These are phyloP conservation scores for Calonectria honghensis DNA, from an alignment of 2,329 filamentous ascomycete species.

Conservation along the genomic window DNA sequence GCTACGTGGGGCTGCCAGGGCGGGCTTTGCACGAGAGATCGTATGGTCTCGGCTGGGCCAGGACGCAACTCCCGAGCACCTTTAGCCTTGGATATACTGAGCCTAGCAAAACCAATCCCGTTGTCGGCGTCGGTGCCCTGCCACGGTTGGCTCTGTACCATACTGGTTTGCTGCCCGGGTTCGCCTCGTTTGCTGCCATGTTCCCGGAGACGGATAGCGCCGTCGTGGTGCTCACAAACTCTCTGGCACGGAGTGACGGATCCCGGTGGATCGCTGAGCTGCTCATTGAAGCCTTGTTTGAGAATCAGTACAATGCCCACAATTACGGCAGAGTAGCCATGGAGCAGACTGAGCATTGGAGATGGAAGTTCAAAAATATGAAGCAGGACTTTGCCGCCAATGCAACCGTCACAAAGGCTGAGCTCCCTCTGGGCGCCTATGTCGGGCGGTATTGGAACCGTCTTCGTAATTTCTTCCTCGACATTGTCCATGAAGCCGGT, in stretches of 20 bases:
- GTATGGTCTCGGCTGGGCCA: not conserved
- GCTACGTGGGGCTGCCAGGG: not conserved
- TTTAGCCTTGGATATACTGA: not conserved
- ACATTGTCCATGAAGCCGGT: not conserved
- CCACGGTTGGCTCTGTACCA: not conserved
- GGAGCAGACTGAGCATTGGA: not conserved
- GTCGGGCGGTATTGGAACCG: not conserved
- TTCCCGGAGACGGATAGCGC: not conserved
- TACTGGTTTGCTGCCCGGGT: not conserved
- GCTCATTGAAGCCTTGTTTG: not conserved
- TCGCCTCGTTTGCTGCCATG: not conserved
- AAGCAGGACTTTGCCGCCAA: not conserved
- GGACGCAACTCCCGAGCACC: not conserved
- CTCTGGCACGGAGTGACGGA: not conserved
- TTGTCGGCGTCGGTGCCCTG: not conserved
- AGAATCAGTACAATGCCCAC: not conserved
- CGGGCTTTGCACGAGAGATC: not conserved
- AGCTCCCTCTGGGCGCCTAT: not conserved
- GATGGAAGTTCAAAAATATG: not conserved
- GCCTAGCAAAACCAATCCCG: not conserved
- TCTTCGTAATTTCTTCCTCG: not conserved
- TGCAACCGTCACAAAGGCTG: not conserved
- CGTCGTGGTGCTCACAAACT: conserved; percentile 2
- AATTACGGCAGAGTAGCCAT: not conserved
- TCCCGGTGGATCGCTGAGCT: conserved; percentile 5